These are phyloP conservation scores for Pisolithus microcarpus DNA, from an alignment of 768 basidiomycete species.

Conservation along the genomic window DNA sequence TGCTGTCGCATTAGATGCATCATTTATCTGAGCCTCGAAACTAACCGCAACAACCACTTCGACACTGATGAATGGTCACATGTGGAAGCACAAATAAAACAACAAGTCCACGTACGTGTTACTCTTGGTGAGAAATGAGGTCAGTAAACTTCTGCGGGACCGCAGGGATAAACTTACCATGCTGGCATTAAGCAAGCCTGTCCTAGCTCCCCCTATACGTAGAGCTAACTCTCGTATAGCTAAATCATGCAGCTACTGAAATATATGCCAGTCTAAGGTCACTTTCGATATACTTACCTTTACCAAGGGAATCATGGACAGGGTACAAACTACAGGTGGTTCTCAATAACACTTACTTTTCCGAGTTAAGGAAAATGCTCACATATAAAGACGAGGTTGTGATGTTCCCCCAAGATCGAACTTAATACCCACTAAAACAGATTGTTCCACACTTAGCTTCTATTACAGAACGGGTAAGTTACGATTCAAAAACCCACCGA, in stretches of 20 bases:
- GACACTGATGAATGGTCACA: slow-evolving; percentile 31
- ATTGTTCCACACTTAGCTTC: not conserved
- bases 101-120: slow-evolving; percentile 47
- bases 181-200: slow-evolving; percentile 76
- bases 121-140: slow-evolving; percentile 34
- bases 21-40: slow-evolving; percentile 2
- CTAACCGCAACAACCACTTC: slow-evolving; percentile 68
- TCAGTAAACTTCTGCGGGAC: not conserved
- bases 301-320: slow-evolving; percentile 73
- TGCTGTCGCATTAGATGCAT: slow-evolving; percentile 1
- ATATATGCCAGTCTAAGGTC: slow-evolving; percentile 1
- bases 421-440: slow-evolving; percentile 48
- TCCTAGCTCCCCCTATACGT: slow-evolving; percentile 68
- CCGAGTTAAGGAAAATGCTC: slow-evolving; percentile 16
- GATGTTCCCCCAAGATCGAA: slow-evolving; percentile 38
- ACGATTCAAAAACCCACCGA: slow-evolving; percentile 41
- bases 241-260: slow-evolving; percentile 62
- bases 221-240: slow-evolving; percentile 66
- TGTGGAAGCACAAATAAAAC: not conserved
- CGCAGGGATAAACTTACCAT: slow-evolving; percentile 40
- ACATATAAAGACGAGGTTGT: slow-evolving; percentile 59
- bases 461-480: not conserved
- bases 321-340: slow-evolving; percentile 43
- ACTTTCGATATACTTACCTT: slow-evolving; percentile 36
- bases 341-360: not conserved